Conservation (phyloP, 2,329 filamentous ascomycete species). For the Arthrinium puccinioides region DNA sequence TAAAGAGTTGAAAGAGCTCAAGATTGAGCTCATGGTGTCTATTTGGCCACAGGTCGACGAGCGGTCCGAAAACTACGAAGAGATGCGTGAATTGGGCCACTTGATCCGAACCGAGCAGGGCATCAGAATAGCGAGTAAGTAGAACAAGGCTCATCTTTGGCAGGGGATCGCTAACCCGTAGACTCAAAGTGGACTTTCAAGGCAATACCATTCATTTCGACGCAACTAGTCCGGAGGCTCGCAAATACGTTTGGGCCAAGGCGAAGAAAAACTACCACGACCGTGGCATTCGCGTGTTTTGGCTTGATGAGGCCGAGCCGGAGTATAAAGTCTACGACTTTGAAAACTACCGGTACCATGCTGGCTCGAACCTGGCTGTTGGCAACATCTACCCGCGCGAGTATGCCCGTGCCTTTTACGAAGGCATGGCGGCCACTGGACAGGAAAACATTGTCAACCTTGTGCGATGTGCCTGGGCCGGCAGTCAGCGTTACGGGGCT, state of each 20-base stretch:
- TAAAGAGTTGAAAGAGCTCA: constrained; percentile 47
- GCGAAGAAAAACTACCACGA: constrained; percentile 53
- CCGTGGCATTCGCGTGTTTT: constrained; percentile 57
- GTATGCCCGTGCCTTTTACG: constrained; percentile 47
- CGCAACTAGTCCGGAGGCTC: constrained; percentile 52
- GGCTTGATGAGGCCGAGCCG: constrained; percentile 64
- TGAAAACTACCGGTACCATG: constrained; percentile 56
- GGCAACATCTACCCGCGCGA: constrained; percentile 48
- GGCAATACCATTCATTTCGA: constrained; percentile 56
- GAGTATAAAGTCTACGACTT: constrained; percentile 61
- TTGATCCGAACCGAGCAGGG: constrained; percentile 56
- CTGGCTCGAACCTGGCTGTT: constrained; percentile 43
- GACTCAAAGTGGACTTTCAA: constrained; percentile 54
- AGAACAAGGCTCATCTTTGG: too few species aligned
- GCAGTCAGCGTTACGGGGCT: constrained; percentile 55
- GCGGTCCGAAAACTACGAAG: constrained; percentile 48
- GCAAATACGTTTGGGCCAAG: constrained; percentile 52
- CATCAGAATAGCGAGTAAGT: constrained; percentile 43
- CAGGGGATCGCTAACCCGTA: too few species aligned
- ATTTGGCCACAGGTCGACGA: constrained; percentile 62
- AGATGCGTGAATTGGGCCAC: constrained; percentile 54
- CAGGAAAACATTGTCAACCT: constrained; percentile 46
- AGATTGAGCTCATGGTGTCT: constrained; percentile 61
- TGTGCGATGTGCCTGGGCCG: constrained; percentile 41
- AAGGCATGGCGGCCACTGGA: constrained; percentile 41